A percentile compares a stretch with the other conserved stretches of the same genome.
phyloP scores from a whole-genome alignment of 2,329 filamentous ascomycete species.

The Xylariaceae sp. region DNA sequence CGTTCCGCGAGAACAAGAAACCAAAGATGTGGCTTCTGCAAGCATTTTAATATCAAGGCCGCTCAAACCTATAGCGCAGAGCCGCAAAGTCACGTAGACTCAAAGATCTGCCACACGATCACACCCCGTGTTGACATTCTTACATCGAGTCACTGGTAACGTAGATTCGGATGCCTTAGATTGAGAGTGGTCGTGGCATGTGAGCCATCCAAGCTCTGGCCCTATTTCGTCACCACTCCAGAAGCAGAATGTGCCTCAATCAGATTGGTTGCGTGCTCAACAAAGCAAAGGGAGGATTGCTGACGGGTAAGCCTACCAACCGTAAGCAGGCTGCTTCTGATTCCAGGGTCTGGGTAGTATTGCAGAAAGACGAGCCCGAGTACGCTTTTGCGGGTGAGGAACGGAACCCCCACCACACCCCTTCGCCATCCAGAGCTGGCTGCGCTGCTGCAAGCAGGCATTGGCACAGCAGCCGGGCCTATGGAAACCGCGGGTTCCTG shows the following conservation, averaged over 20 bases:
- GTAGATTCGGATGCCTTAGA: not conserved
- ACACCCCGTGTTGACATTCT: not conserved
- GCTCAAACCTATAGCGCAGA: not conserved
- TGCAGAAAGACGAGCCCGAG: no score
- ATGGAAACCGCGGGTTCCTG: constrained; percentile 31
- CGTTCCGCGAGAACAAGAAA: no score
- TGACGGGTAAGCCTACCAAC: no score
- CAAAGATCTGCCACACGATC: not conserved
- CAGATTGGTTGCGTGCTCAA: no score
- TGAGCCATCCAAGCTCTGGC: not conserved
- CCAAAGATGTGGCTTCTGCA: no score
- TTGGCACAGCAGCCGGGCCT: constrained; percentile 22
- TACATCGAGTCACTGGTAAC: not conserved
- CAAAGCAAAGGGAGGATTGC: no score
- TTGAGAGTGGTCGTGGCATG: not conserved
- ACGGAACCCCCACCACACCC: constrained; percentile 1
- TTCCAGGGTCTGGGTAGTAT: not conserved
- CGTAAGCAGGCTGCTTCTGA: not conserved
- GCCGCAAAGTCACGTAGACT: not conserved
- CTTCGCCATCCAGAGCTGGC: constrained; percentile 2
- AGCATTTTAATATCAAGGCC: no score
- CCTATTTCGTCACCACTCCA: not conserved
- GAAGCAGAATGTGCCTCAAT: no score
- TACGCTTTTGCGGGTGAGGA: constrained; percentile 4
- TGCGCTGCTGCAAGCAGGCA: not conserved